phyloP scores from a whole-genome alignment of 176 grass and related monocot species.

The Elaeis guineensis region DNA sequence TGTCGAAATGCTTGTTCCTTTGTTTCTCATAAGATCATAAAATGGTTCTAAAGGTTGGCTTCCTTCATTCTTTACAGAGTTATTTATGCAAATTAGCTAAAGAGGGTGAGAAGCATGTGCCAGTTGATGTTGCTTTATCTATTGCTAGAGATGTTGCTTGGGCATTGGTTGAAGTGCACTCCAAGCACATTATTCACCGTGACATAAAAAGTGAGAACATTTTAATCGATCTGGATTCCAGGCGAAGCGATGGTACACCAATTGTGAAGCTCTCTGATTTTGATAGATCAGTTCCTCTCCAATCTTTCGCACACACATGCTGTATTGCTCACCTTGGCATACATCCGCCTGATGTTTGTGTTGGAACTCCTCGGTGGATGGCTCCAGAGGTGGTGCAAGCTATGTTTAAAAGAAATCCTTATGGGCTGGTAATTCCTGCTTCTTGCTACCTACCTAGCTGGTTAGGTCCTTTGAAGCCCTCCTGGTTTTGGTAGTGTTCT shows the following conservation, averaged over 20 bases:
- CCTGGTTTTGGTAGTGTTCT: too few species aligned
- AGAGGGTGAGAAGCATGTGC: conserved; percentile 62
- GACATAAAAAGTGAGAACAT: conserved; percentile 98
- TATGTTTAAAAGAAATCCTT: conserved; percentile 56
- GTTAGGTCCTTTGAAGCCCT: too few species aligned
- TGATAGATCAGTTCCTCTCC: conserved; percentile 65
- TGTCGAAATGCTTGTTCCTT: conserved; percentile 1
- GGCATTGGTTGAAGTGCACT: conserved; percentile 69
- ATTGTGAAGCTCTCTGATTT: conserved; percentile 90
- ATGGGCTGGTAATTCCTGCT: conserved; percentile 64
- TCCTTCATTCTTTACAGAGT: conserved; percentile 32
- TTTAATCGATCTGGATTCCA: conserved; percentile 55
- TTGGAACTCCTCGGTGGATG: conserved; percentile 94
- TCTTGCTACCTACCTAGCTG: too few species aligned
- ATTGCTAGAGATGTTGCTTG: conserved; percentile 78
- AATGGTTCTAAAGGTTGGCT: too few species aligned
- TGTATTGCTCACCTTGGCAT: conserved; percentile 79
- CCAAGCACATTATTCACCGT: conserved; percentile 83
- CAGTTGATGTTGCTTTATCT: conserved; percentile 54
- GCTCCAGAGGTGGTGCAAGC: conserved; percentile 79
- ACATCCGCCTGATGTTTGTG: conserved; percentile 85
- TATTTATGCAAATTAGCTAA: conserved; percentile 62
- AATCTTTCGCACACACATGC: conserved; percentile 71
- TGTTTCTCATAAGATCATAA: too few species aligned
- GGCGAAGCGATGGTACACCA: conserved; percentile 31